Evolutionary conservation across 352 stramenopile species (phyloP).

Genomic region (Sclerospora graminicola): DNA sequence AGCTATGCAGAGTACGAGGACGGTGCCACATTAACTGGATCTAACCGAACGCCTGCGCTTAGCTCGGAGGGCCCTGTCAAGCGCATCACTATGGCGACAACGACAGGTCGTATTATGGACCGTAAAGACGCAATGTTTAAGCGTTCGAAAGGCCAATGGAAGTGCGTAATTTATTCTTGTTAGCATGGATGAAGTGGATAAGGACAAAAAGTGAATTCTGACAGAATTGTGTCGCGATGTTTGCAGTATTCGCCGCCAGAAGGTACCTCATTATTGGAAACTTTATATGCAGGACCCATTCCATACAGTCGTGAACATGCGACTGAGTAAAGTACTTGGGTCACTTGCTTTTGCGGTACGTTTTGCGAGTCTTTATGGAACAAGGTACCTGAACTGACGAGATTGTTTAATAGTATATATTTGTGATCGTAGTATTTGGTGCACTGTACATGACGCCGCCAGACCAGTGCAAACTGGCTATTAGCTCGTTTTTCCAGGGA

Average conservation of each 20-base stretch:
- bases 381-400: neutral
- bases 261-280: constrained; percentile 74
- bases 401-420: constrained; percentile 43
- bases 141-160: constrained; percentile 70
- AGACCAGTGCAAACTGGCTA: constrained; percentile 50
- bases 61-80: constrained; percentile 16
- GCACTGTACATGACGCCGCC: constrained; percentile 68
- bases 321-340: constrained; percentile 64
- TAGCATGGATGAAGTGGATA: neutral
- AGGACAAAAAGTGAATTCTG: neutral
- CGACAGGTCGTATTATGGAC: constrained; percentile 62
- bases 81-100: constrained; percentile 15
- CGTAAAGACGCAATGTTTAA: constrained; percentile 50
- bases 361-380: neutral
- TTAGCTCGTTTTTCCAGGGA: constrained; percentile 56
- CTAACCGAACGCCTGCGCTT: constrained; percentile 4
- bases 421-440: constrained; percentile 53
- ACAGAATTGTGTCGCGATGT: neutral
- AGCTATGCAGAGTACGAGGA: constrained; percentile 46
- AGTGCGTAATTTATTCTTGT: constrained; percentile 28
- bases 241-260: constrained; percentile 60
- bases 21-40: constrained; percentile 1
- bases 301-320: constrained; percentile 75
- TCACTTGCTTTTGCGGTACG: constrained; percentile 19
- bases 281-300: constrained; percentile 79